Evolutionary conservation across 169 alveolate genomes (phyloP).

Genomic region (Prorocentrum cordatum): DNA sequence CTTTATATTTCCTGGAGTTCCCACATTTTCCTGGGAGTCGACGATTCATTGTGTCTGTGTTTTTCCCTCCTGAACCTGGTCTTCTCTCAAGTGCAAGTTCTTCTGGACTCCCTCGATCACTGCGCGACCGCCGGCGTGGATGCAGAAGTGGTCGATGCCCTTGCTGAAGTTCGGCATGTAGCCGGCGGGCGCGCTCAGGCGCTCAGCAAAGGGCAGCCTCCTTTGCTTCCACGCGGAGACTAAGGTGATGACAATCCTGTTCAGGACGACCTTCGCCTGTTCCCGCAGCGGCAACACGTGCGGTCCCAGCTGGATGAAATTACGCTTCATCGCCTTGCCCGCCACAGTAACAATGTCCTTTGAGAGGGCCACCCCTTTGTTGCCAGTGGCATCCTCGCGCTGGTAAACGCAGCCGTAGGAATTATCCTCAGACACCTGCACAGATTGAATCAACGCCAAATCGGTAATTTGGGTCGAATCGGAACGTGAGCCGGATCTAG

Average conservation of each 20-base stretch:
- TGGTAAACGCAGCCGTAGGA: constrained; percentile 42
- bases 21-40: no score
- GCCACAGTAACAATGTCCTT: constrained; percentile 47
- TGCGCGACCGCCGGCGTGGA: constrained; percentile 56
- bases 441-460: no score
- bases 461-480: no score
- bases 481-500: no score
- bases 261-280: constrained; percentile 33
- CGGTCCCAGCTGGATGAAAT: constrained; percentile 39
- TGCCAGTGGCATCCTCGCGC: constrained; percentile 1
- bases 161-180: constrained; percentile 50
- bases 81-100: constrained; percentile 8
- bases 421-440: constrained; percentile 27
- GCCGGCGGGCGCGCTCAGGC: constrained; percentile 25
- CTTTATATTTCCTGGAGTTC: no score
- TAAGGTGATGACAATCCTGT: no score
- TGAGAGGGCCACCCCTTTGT: background rate
- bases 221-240: no score
- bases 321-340: constrained; percentile 20
- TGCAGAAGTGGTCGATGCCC: constrained; percentile 64
- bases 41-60: background rate
- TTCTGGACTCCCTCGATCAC: constrained; percentile 57
- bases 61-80: background rate
- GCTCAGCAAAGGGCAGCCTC: constrained; percentile 10
- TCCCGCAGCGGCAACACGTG: constrained; percentile 31